These are phyloP conservation scores for Ceratocystis cubensis DNA, from an alignment of 2,329 filamentous ascomycete genomes.

Conservation along the genomic window DNA sequence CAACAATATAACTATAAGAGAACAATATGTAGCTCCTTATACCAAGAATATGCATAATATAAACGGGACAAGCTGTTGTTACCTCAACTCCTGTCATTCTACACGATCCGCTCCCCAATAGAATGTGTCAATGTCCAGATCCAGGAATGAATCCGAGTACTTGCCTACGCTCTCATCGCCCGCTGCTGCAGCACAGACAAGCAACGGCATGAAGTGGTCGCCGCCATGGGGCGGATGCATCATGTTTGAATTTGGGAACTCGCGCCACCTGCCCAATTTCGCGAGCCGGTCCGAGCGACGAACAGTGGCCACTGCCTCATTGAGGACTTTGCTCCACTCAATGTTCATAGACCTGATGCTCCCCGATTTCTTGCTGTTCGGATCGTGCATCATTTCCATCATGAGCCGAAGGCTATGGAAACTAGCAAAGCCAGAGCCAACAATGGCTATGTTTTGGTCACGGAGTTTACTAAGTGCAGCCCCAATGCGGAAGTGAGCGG, in stretches of 20 bases:
- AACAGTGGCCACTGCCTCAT: conserved; percentile 30
- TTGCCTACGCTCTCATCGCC: conserved; percentile 33
- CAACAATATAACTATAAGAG: neutral
- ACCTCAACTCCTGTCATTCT: conserved; percentile 7
- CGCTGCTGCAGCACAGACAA: conserved; percentile 43
- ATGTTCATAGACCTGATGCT: conserved; percentile 26
- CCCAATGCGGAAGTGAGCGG: conserved; percentile 39
- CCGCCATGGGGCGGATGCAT: conserved; percentile 43
- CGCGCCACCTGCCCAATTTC: conserved; percentile 37
- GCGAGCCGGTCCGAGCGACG: conserved; percentile 29
- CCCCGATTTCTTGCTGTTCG: conserved; percentile 21
- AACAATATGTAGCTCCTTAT: too few species aligned
- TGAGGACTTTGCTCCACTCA: conserved; percentile 38
- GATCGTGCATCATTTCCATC: conserved; percentile 28
- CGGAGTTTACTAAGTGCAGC: conserved; percentile 39
- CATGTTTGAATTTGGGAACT: conserved; percentile 35
- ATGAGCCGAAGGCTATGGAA: conserved; percentile 43
- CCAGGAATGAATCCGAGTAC: conserved; percentile 39
- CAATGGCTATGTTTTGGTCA: conserved; percentile 41
- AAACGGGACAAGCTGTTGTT: neutral
- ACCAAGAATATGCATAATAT: neutral
- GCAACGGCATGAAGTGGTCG: conserved; percentile 47
- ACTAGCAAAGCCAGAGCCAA: conserved; percentile 48
- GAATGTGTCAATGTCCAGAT: conserved; percentile 41
- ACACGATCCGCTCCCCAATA: conserved; percentile 36